Evolutionary conservation across 179 eudicot species (phyloP).

Genomic region (Amaranthus tricolor): DNA sequence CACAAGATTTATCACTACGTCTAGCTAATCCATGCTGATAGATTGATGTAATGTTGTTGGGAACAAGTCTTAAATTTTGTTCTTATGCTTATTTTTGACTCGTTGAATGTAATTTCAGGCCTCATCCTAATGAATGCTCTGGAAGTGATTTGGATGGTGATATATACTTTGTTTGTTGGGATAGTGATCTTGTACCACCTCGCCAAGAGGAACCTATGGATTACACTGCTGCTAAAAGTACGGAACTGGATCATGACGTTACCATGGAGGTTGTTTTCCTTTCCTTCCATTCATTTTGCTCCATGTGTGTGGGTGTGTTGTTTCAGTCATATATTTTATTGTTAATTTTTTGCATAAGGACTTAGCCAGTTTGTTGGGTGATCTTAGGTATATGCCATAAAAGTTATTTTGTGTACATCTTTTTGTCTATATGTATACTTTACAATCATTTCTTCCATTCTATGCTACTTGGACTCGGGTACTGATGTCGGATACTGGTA

Average conservation of each 20-base stretch:
- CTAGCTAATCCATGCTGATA: not conserved
- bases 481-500: too few species aligned
- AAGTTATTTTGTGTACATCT: not conserved
- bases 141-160: conserved; percentile 99
- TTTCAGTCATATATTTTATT: not conserved
- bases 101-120: conserved; percentile 39
- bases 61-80: not conserved
- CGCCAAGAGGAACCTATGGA: conserved; percentile 64
- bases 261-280: conserved; percentile 61
- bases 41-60: not conserved
- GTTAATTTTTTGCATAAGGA: too few species aligned
- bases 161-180: conserved; percentile 96
- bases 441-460: too few species aligned
- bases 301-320: too few species aligned
- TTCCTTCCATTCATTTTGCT: not conserved
- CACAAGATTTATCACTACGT: not conserved
- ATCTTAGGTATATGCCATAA: not conserved
- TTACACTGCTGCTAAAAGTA: conserved; percentile 53
- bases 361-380: not conserved
- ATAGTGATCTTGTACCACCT: conserved; percentile 68
- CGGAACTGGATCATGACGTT: conserved; percentile 60
- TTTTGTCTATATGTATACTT: not conserved
- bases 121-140: conserved; percentile 98
- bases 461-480: too few species aligned
- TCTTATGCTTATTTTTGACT: not conserved